A percentile compares a stretch with the other conserved stretches of the same genome.
Evolutionary conservation across 768 basidiomycete species (phyloP).

Genomic region (Tephrocybe sp.): DNA sequence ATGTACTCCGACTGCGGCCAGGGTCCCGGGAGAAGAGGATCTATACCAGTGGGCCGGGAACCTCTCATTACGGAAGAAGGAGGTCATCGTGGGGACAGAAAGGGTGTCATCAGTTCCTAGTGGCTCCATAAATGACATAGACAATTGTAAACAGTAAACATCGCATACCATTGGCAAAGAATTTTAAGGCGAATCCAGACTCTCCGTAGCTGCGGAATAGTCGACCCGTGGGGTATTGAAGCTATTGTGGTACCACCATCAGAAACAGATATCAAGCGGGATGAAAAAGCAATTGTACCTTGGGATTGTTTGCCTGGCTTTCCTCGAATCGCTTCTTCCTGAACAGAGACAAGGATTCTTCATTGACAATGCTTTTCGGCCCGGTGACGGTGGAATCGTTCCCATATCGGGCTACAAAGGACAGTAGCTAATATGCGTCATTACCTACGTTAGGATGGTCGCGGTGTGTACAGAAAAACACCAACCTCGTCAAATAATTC

Average conservation of each 20-base stretch:
- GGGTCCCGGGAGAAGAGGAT: slow-evolving; percentile 3
- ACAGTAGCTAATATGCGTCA: slow-evolving; percentile 10
- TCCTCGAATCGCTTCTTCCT: slow-evolving; percentile 13
- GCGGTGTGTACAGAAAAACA: not conserved
- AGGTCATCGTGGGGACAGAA: slow-evolving; percentile 12
- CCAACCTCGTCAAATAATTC: slow-evolving; percentile 8
- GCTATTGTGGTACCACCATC: no score
- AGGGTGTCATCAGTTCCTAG: slow-evolving; percentile 14
- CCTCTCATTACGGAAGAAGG: slow-evolving; percentile 15
- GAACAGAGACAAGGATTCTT: slow-evolving; percentile 7
- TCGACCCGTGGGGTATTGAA: slow-evolving; percentile 14
- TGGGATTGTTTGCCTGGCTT: slow-evolving; percentile 6
- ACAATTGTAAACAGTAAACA: not conserved
- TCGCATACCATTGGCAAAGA: slow-evolving; percentile 15
- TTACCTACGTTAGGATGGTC: not conserved
- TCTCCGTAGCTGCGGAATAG: slow-evolving; percentile 15
- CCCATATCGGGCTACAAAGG: slow-evolving; percentile 7
- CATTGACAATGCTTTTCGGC: slow-evolving; percentile 14
- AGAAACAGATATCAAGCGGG: no score
- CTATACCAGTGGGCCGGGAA: slow-evolving; percentile 13
- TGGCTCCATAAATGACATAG: not conserved
- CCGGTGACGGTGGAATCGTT: slow-evolving; percentile 15
- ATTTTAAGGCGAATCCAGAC: slow-evolving; percentile 14
- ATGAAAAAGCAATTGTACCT: not conserved
- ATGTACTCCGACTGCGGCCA: not conserved